Conservation (phyloP, 352 stramenopile species). For the Globisporangium recalcitrans region DNA sequence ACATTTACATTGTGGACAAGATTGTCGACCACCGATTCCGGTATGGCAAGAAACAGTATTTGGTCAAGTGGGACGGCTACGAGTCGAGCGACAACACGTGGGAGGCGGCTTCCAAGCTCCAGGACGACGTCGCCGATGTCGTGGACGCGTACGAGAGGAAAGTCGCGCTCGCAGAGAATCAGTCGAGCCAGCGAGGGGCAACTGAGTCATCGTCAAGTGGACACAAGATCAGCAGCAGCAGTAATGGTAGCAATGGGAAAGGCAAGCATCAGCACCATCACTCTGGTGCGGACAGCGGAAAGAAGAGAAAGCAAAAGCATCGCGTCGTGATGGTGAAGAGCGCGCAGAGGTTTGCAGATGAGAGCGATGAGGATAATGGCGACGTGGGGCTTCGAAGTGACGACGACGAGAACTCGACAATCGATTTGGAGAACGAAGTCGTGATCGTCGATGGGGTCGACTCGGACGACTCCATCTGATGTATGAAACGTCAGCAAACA, state of each 20-base stretch:
- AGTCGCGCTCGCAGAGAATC: conserved; percentile 1
- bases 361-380: not conserved
- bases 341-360: not conserved
- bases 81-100: conserved; percentile 60
- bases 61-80: conserved; percentile 69
- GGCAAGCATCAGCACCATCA: not conserved
- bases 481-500: too few species aligned
- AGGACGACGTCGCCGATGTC: conserved; percentile 41
- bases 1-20: conserved; percentile 54
- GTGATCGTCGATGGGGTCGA: not conserved
- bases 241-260: not conserved
- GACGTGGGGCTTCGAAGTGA: conserved; percentile 7
- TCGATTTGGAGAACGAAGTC: conserved; percentile 20
- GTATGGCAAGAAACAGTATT: conserved; percentile 44
- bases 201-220: not conserved
- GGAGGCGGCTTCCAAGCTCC: conserved; percentile 45
- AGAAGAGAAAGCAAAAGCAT: not conserved
- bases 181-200: not conserved
- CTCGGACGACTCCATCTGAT: conserved; percentile 7
- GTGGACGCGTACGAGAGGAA: conserved; percentile 51
- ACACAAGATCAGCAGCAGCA: not conserved
- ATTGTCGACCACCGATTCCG: conserved; percentile 48
- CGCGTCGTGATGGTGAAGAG: conserved; percentile 9
- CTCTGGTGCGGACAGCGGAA: not conserved
- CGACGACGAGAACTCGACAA: conserved; percentile 15